Evolutionary conservation across 768 basidiomycete species (phyloP), one percentile per base, ranked within the genome.

Genomic region (Suillus weaverae): DNA sequence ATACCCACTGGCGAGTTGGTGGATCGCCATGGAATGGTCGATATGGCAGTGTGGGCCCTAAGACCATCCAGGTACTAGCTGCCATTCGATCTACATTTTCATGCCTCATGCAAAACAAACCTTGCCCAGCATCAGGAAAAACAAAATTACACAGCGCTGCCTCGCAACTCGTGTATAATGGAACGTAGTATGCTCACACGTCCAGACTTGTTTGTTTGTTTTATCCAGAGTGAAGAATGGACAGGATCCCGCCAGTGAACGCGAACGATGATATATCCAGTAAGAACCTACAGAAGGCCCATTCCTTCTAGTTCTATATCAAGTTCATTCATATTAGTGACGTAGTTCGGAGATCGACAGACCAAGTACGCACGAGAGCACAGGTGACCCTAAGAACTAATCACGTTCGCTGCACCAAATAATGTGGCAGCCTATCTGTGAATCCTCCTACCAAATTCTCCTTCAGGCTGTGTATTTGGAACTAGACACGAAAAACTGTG

Each of bases 381-480:
- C 5, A 46, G 9, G 30, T 62, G 64, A 1, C 26, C 30, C 60
- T 68, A 66, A 13, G 69, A 65, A 32, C 54, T 9, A 14, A 67
- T 66, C 64, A 68, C 39, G 50, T 68, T 67, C 50, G 62, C 39
- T 0, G 46, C 36, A 41, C 69, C 64, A 36, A 65, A 64, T 32
- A 65, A 1, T 16, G 71, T 48, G 33, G 67, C 57, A 5, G 70
- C 70, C 66, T 67, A 73, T 20, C 71, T 56, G 41, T 26, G 26
- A 26, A 26, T 76, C 74, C 44, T 75, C 75, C 70, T 68, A 76
- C 75, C 73, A 72, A 22, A 76, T 62, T 14, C 70, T 69, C 50
- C 65, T 64, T 30, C 68, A n/a, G n/a, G n/a, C n/a, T 68, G 22
- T 62, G 50, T 54, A 68, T 61, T 51, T 72, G 69, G 60, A 73